Evolutionary conservation across 768 basidiomycete species (phyloP), one percentile per base, ranked within the genome.

Genomic region (Pisolithus tinctorius): DNA sequence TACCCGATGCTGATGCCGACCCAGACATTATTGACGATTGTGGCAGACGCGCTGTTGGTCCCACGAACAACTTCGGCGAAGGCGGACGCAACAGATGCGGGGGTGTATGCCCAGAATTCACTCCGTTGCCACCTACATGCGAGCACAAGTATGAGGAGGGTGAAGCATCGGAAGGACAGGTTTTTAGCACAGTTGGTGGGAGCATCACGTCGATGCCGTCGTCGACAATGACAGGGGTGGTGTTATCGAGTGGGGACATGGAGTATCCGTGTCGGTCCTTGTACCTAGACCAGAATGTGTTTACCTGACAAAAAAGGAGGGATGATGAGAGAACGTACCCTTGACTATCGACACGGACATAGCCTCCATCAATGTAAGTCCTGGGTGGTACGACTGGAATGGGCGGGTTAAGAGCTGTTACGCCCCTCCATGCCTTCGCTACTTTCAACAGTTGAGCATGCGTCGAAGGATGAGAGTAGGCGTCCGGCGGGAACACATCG

Each of bases 361-460:
- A 65, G 26, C 42, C 57, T 47, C 49, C 45, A 31, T 64, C 63
- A 27, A 30, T 31, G 48, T 60, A 65, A 0, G 58, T 56, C 42
- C 36, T 66, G 43, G 62, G 62, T 34, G 65, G 64, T 16, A 30
- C 20, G 30, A 57, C 48, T 4, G 62, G 55, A 9, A 55, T 58
- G 0, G 64, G 60, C 3, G 67, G 60, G 23, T 67, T 66, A 54
- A 81, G 67, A 6, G 84, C 84, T n/a, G 80, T 77, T 29, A 87
- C 69, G 2, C 86, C 85, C 8, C 86, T 70, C 85, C 84, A 88
- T 16, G 74, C 68, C 20, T 77, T 73, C 10, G 85, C 84, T 16
- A 80, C 77, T n/a, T 71, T 69, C n/a, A 75, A 72, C 2, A 87
- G 73, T 37, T 71, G 76, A 34, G 72, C 69, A 9, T 80, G 73